Evolutionary conservation across 345 rosid genomes (phyloP), one percentile per base, ranked within the genome.

Genomic region (Eucalyptus curtisii): DNA sequence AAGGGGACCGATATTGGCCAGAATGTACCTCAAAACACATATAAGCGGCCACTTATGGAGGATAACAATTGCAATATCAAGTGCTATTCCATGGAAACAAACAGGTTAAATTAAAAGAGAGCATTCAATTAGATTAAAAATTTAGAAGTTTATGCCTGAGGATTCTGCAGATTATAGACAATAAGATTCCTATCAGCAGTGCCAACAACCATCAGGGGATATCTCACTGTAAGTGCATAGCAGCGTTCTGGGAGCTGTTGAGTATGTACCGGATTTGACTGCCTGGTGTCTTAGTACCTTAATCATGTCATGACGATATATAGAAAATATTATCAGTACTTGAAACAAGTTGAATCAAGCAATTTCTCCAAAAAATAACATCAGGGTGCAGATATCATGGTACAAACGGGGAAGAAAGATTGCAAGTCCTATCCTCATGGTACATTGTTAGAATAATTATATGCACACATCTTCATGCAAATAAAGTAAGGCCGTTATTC

Each of bases 171-270:
- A 92, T 98, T 96, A 90, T 91, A 97, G 89, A 97, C 95, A 66
- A 97, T 91, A 61, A 98, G 91, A 92, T 98, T 96, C 93, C 99
- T 95, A 87, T 98, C 99, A 16, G 99, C 99, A 87, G 99, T 97
- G 66, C 95, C 99, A 64, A 97, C 99, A 91, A 98, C 99, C 99
- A 98, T 97, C 90, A 97, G 92, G 40, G 98, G 99, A 92, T 98
- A 90, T 87, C 93, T 96, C 88, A 97, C 99, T 15, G 99, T 89
- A 87, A 97, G 92, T 6, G 99, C 92, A 93, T 94, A 95, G 89
- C 99, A 96, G 88, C 99, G 98, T 31, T 98, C 99, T 84, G 99
- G 98, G 89, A 98, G 99, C 88, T 93, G 99, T 91, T 97, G 99
- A 57, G 97, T 95, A 91, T 97, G 99, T 87, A 94, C 99, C 37